Percentiles rank a stretch among this genome's conserved stretches.
Conservation (phyloP, 2,329 filamentous ascomycete species). For the Achaetomium macrosporum region DNA sequence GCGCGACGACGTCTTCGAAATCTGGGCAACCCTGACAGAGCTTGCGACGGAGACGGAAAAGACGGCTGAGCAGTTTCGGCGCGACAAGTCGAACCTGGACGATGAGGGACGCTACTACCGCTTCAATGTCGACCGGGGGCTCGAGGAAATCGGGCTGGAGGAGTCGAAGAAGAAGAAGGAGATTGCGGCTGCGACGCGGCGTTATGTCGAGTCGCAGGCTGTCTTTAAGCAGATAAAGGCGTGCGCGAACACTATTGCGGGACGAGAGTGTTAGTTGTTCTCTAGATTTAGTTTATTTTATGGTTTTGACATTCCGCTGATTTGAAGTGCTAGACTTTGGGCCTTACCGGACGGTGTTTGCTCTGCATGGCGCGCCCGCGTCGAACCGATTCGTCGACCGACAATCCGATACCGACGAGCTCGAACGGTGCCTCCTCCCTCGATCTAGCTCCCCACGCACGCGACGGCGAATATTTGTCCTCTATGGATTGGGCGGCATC, state of each 20-base stretch:
- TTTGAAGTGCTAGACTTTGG: constrained; percentile 12
- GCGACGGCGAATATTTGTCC: constrained; percentile 14
- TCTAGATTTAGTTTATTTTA: neutral
- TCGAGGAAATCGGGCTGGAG: constrained; percentile 38
- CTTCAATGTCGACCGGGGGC: constrained; percentile 38
- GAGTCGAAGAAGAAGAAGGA: constrained; percentile 30
- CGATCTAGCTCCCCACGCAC: constrained; percentile 7
- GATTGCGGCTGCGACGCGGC: constrained; percentile 26
- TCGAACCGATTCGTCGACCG: constrained; percentile 21
- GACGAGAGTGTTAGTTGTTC: constrained; percentile 19
- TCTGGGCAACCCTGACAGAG: constrained; percentile 26
- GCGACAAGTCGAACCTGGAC: constrained; percentile 30
- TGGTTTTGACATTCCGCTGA: neutral
- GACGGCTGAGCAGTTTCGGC: constrained; percentile 33
- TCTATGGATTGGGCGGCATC: constrained; percentile 19
- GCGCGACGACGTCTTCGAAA: constrained; percentile 25
- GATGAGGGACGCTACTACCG: constrained; percentile 35
- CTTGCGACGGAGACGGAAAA: constrained; percentile 36
- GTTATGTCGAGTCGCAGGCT: constrained; percentile 16
- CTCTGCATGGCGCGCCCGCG: constrained; percentile 17
- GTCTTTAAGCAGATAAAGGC: constrained; percentile 20
- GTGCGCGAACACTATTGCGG: constrained; percentile 18
- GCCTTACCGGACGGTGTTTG: constrained; percentile 17
- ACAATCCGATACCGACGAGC: constrained; percentile 14
- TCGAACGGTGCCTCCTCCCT: constrained; percentile 22